A percentile compares a stretch with the other conserved stretches of the same genome.
These are phyloP conservation scores for Sphaerulina musiva DNA, from an alignment of 2,329 filamentous ascomycete genomes.

Conservation along the genomic window DNA sequence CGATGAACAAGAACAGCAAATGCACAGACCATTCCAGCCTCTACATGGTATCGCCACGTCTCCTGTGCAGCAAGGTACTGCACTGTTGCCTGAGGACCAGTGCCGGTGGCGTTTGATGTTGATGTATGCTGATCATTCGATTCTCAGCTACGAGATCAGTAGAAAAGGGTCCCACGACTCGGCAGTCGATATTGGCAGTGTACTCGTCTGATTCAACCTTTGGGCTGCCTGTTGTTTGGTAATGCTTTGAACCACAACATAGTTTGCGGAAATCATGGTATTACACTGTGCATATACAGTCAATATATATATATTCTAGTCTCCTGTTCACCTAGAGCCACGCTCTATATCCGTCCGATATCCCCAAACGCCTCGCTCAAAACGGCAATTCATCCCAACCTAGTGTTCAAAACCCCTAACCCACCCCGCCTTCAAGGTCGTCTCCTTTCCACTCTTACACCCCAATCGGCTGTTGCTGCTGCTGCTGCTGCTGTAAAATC, in stretches of 20 bases:
- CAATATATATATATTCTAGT: too few species aligned
- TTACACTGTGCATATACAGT: background rate
- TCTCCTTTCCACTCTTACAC: background rate
- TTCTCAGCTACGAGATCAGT: conserved; percentile 63
- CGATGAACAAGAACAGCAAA: conserved; percentile 46
- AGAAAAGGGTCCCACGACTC: conserved; percentile 21
- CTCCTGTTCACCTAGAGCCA: too few species aligned
- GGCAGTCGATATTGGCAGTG: conserved; percentile 15
- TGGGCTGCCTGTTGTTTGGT: background rate
- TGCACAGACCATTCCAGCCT: conserved; percentile 44
- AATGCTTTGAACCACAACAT: background rate
- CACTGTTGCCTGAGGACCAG: conserved; percentile 29
- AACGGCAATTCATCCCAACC: background rate
- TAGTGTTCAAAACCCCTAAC: too few species aligned
- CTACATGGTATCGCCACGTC: conserved; percentile 63
- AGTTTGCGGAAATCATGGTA: background rate
- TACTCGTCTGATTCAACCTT: conserved; percentile 15
- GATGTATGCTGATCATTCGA: conserved; percentile 63
- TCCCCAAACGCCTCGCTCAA: background rate
- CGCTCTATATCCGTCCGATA: background rate
- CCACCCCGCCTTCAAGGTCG: background rate
- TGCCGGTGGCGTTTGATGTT: conserved; percentile 62
- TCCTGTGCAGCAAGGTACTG: conserved; percentile 53
- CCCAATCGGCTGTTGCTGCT: background rate
- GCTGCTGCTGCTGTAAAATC: conserved; percentile 6